Base-by-base conservation (phyloP, 306 rosid genomes). In the Vicia villosa region DNA sequence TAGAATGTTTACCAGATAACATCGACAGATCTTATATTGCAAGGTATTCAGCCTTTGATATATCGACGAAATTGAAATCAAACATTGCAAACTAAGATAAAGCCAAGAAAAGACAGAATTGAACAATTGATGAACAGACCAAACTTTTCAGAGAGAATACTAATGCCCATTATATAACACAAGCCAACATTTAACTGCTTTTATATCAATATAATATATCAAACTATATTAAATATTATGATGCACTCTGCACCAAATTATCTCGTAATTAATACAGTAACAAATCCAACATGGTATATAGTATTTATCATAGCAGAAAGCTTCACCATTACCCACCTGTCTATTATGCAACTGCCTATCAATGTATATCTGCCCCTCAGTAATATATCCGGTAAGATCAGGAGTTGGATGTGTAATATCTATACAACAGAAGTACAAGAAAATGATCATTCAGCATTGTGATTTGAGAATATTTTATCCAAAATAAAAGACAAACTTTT, bases 391-490 rank as follows among this genome's bases (percentile, higher is more conserved):
- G 0, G 99, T 95, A 75, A 95, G 99, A 74, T 95, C 99, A 24
- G 99, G 99, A 52, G 99, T 95, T 7, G 99, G 99, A 73, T 95
- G 99, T 3, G 99, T 95, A 76, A 95, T 95, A 83, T 95, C 99
- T 95, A 84, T 45, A 74, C 50, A 84, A 65, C 63, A 79, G 66
- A 51, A 69, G 76, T 68, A 79, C 66, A 80, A 62, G 58, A 54
- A 64, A 68, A 40, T 38, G 41, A 66, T 28, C 69, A 69, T 42
- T 73, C 47, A 49, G 76, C 21, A 70, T 76, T 65, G 14, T 66
- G 70, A 46, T 70, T 78, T 65, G 16, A 77, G 67, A 46, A 57
- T 10, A 11, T 19, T 60, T 46, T 68, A 50, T 47, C 36, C 19
- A 51, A 86, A 68, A 77, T 40, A 37, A 54, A 66, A 5, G 52